Conservation (phyloP, 306 rosid genomes). For the Crataegus laevigata region DNA sequence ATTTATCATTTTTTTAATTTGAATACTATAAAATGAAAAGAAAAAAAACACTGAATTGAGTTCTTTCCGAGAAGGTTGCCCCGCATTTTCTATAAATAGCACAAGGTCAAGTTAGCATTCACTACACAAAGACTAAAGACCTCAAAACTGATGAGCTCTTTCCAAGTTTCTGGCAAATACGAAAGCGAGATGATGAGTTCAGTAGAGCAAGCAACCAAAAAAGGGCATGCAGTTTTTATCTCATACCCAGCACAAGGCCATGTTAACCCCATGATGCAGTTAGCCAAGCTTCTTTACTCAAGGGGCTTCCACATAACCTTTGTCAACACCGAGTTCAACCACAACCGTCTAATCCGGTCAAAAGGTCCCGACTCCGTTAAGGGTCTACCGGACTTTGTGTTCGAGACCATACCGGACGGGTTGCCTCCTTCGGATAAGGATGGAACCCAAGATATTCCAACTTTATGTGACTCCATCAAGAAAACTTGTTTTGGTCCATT, state of each 20-base stretch:
- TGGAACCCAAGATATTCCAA: constrained; percentile 15
- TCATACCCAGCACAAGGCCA: constrained; percentile 28
- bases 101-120: background rate
- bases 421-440: constrained; percentile 10
- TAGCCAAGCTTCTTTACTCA: constrained; percentile 11
- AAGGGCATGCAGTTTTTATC: constrained; percentile 5
- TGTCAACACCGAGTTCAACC: constrained; percentile 18
- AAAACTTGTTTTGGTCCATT: constrained; percentile 14
- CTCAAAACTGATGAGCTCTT: background rate
- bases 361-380: background rate
- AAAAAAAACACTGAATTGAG: no score
- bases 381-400: constrained; percentile 11
- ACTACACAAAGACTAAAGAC: no score
- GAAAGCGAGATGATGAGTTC: background rate
- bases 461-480: constrained; percentile 4
- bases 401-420: constrained; percentile 21
- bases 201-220: background rate
- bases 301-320: constrained; percentile 14
- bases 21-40: no score
- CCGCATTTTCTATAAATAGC: no score
- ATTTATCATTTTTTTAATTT: no score
- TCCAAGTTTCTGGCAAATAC: background rate
- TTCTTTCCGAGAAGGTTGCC: background rate
- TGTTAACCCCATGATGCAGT: constrained; percentile 15
- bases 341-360: background rate